Percentiles rank a stretch among this genome's conserved stretches.
Evolutionary conservation across 2,329 filamentous ascomycete species (phyloP).

Genomic region (Ophiostoma sp.): DNA sequence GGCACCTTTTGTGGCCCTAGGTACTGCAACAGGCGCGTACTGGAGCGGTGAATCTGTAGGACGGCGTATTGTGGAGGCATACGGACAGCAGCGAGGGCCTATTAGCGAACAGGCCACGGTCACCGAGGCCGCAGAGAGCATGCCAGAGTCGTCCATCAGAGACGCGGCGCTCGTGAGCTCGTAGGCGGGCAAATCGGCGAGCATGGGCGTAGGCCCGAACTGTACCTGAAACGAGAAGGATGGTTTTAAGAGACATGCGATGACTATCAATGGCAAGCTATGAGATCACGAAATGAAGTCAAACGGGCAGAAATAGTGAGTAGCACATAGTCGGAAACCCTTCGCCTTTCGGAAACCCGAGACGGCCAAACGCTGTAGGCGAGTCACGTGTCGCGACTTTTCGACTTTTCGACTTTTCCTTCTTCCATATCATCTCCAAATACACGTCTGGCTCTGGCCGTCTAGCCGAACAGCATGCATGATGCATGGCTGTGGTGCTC

Average conservation of each 20-base stretch:
- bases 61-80: slow-evolving; percentile 54
- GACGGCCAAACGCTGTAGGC: neutral
- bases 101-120: slow-evolving; percentile 33
- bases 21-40: slow-evolving; percentile 84
- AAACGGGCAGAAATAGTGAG: neutral
- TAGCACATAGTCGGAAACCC: neutral
- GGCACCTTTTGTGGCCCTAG: slow-evolving; percentile 79
- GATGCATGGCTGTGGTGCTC: neutral
- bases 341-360: neutral
- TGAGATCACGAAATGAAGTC: neutral
- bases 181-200: neutral
- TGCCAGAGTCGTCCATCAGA: neutral
- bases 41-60: slow-evolving; percentile 82
- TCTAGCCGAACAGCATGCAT: neutral
- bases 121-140: slow-evolving; percentile 18
- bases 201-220: neutral
- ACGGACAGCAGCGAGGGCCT: slow-evolving; percentile 30
- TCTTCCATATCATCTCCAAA: neutral
- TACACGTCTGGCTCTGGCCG: too few species aligned
- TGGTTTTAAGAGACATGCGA: neutral
- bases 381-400: neutral
- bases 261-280: neutral
- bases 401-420: neutral
- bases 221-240: too few species aligned
- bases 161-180: neutral